Evolutionary conservation across 768 basidiomycete genomes (phyloP).

Genomic region (Candolleomyces aberdarensis): DNA sequence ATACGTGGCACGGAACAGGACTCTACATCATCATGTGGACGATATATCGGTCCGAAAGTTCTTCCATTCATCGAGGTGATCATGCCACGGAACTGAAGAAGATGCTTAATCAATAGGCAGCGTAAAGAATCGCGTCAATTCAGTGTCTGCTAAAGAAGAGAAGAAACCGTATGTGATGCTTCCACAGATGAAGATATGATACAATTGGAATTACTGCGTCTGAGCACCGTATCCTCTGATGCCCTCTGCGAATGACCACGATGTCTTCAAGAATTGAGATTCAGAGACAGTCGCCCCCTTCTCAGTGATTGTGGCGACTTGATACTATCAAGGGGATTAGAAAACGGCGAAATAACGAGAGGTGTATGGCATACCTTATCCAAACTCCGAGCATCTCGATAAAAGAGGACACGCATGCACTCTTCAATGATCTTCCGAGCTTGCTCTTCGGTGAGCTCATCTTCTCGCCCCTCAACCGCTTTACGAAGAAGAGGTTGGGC

Average conservation of each 20-base stretch:
- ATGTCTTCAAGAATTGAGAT: constrained; percentile 68
- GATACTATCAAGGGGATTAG: constrained; percentile 60
- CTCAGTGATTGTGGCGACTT: constrained; percentile 87
- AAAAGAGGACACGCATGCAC: constrained; percentile 91
- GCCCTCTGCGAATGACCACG: constrained; percentile 91
- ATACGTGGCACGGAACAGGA: too few relatives aligned
- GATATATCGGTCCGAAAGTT: too few relatives aligned
- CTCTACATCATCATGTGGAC: too few relatives aligned
- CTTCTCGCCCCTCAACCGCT: constrained; percentile 81
- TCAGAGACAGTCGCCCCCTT: constrained; percentile 79
- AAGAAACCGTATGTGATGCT: neutral
- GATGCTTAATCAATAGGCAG: neutral
- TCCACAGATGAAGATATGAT: neutral
- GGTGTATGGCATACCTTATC: constrained; percentile 66
- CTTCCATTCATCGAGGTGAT: too few relatives aligned
- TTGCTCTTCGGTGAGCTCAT: constrained; percentile 71
- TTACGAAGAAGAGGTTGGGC: constrained; percentile 91
- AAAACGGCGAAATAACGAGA: neutral
- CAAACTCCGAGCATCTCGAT: constrained; percentile 92
- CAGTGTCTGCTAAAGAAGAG: neutral
- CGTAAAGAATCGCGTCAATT: neutral
- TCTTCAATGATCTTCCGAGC: constrained; percentile 77
- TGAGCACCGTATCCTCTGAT: constrained; percentile 90
- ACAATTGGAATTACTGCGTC: constrained; percentile 56
- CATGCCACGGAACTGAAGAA: neutral